These are phyloP conservation scores for Fistulinella prunicolor DNA, from an alignment of 768 basidiomycete genomes.

Conservation along the genomic window DNA sequence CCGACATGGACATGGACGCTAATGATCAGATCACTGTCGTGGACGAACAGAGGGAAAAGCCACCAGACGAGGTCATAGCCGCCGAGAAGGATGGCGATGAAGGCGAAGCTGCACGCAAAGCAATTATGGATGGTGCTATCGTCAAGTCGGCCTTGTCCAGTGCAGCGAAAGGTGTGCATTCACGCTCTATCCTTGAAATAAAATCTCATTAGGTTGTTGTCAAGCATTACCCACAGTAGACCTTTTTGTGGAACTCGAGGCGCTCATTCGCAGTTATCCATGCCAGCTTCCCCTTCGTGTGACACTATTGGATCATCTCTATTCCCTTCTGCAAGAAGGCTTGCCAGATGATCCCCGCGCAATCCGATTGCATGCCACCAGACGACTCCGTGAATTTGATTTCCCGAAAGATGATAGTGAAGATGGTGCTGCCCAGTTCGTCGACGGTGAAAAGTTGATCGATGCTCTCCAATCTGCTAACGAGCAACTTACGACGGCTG, in stretches of 20 bases:
- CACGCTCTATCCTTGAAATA: constrained; percentile 11
- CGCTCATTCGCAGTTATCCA: constrained; percentile 43
- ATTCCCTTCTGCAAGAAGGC: constrained; percentile 37
- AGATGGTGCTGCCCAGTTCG: neutral
- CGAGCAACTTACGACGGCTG: constrained; percentile 27
- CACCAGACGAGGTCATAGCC: constrained; percentile 27
- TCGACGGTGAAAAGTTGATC: constrained; percentile 22
- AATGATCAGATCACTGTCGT: constrained; percentile 13
- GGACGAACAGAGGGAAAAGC: constrained; percentile 22
- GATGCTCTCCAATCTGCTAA: constrained; percentile 32
- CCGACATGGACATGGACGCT: constrained; percentile 21
- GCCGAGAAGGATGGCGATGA: constrained; percentile 43
- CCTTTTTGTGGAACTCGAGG: constrained; percentile 42
- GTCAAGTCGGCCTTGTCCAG: constrained; percentile 73
- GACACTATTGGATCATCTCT: constrained; percentile 42
- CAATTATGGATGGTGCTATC: constrained; percentile 76
- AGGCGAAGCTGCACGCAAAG: constrained; percentile 54
- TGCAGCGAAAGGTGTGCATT: constrained; percentile 63
- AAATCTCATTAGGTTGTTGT: constrained; percentile 9
- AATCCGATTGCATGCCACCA: constrained; percentile 39
- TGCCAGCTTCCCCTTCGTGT: constrained; percentile 38
- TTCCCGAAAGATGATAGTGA: constrained; percentile 24
- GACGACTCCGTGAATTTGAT: constrained; percentile 27
- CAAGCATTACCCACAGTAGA: constrained; percentile 40
- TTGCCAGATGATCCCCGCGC: constrained; percentile 39